Percentiles rank a stretch among this genome's conserved stretches.
These are phyloP conservation scores for Botrytis aclada DNA, from an alignment of 2,329 filamentous ascomycete species.

Conservation along the genomic window DNA sequence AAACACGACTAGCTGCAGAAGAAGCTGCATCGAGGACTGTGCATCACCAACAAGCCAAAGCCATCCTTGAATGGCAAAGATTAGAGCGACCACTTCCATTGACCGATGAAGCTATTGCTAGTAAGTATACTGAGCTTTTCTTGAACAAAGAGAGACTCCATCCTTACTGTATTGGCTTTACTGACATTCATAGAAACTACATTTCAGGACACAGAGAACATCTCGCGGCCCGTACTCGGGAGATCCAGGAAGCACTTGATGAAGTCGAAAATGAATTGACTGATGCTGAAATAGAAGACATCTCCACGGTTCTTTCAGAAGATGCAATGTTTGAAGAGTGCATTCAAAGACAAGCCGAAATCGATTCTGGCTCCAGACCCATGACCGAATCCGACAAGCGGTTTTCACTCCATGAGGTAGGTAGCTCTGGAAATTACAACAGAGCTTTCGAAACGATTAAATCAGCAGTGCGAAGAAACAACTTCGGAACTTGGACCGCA, in stretches of 20 bases:
- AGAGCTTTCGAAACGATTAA: not conserved
- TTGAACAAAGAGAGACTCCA: not conserved
- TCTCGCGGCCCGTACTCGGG: fast-evolving
- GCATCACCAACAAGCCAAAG: not conserved
- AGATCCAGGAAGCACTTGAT: fast-evolving
- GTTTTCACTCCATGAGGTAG: not conserved
- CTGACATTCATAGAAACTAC: not conserved
- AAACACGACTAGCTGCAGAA: not conserved
- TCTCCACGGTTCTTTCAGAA: not conserved
- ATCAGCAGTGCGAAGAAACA: not conserved
- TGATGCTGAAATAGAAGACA: not conserved
- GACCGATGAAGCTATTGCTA: not conserved
- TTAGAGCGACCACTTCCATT: constrained; percentile 6
- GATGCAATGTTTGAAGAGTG: not conserved
- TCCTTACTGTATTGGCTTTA: constrained; percentile 4
- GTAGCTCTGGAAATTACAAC: fast-evolving
- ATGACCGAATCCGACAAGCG: not conserved
- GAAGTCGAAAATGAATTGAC: fast-evolving
- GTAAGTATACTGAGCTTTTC: not conserved
- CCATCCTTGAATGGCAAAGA: not conserved
- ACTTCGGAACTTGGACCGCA: not conserved
- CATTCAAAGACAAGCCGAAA: not conserved
- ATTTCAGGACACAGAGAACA: not conserved
- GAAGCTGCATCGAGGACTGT: not conserved
- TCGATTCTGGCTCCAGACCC: not conserved